A percentile compares a stretch with the other conserved stretches of the same genome.
phyloP scores from a whole-genome alignment of 176 grass and related monocot species.

The Dendrocalamus sinicus region DNA sequence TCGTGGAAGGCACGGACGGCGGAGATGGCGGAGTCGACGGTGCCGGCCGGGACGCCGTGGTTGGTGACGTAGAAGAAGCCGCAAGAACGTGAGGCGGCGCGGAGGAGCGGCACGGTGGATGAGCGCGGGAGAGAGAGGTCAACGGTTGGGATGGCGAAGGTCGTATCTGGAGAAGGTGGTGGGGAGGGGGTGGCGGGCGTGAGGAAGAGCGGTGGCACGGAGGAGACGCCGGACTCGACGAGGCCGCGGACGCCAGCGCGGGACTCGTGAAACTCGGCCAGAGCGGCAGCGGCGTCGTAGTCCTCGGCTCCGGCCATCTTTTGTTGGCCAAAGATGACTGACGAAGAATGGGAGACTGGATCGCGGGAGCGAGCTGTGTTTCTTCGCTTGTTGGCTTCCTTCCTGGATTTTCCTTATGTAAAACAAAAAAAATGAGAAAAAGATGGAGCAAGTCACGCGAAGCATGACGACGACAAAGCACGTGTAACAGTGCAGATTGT shows the following conservation, averaged over 20 bases:
- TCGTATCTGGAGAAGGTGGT: not conserved
- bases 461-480: too few species aligned
- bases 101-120: conserved; percentile 10
- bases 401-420: too few species aligned
- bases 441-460: too few species aligned
- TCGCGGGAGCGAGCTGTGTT: not conserved
- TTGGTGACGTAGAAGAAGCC: conserved; percentile 60
- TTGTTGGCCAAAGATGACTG: too few species aligned
- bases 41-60: conserved; percentile 38
- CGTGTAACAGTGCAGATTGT: too few species aligned
- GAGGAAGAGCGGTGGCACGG: conserved; percentile 29
- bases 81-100: conserved; percentile 41
- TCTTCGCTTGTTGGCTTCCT: too few species aligned
- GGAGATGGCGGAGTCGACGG: conserved; percentile 37
- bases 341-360: not conserved
- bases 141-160: conserved; percentile 19
- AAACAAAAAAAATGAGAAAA: too few species aligned
- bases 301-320: conserved; percentile 13
- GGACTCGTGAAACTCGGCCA: conserved; percentile 29
- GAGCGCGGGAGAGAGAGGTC: conserved; percentile 37
- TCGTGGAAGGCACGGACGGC: conserved; percentile 54
- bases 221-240: conserved; percentile 49
- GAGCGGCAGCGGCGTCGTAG: not conserved
- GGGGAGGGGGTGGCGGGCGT: not conserved
- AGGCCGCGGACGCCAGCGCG: conserved; percentile 54